Evolutionary conservation across 345 rosid species (phyloP).

Genomic region (Arabidopsis arenosa): DNA sequence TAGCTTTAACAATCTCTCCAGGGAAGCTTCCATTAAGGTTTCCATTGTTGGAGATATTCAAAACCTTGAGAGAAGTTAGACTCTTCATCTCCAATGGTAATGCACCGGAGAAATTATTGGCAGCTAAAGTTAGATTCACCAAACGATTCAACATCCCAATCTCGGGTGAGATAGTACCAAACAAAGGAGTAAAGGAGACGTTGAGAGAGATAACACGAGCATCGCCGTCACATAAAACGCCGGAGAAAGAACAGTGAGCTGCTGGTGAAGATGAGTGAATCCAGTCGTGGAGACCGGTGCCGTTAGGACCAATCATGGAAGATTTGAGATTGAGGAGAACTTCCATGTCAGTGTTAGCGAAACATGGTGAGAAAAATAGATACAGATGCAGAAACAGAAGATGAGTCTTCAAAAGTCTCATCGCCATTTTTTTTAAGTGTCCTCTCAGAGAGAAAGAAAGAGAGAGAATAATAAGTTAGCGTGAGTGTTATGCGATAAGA

Average conservation of each 20-base stretch:
- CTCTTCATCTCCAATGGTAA: constrained; percentile 63
- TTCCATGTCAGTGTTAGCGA: constrained; percentile 56
- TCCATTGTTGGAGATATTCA: constrained; percentile 71
- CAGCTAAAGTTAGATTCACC: constrained; percentile 63
- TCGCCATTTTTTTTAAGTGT: constrained; percentile 14
- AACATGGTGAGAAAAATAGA: constrained; percentile 39
- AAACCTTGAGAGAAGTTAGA: constrained; percentile 60
- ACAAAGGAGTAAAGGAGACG: constrained; percentile 55
- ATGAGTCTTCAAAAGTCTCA: constrained; percentile 39
- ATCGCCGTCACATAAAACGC: constrained; percentile 66
- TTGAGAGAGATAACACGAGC: constrained; percentile 66
- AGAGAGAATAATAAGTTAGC: constrained; percentile 36
- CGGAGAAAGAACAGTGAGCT: constrained; percentile 82
- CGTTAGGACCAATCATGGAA: constrained; percentile 59
- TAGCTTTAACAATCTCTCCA: constrained; percentile 53
- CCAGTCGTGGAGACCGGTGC: constrained; percentile 78
- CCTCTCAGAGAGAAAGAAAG: not conserved
- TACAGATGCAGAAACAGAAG: constrained; percentile 34
- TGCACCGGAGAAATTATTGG: constrained; percentile 57
- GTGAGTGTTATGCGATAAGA: constrained; percentile 45
- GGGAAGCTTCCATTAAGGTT: constrained; percentile 59
- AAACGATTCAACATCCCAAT: constrained; percentile 66
- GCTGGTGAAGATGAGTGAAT: constrained; percentile 46
- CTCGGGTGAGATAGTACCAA: constrained; percentile 69
- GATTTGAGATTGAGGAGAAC: constrained; percentile 69